Percentiles rank a stretch among this genome's conserved stretches.
These are phyloP conservation scores for Xylaria polymorpha DNA, from an alignment of 2,329 filamentous ascomycete genomes.

Conservation along the genomic window DNA sequence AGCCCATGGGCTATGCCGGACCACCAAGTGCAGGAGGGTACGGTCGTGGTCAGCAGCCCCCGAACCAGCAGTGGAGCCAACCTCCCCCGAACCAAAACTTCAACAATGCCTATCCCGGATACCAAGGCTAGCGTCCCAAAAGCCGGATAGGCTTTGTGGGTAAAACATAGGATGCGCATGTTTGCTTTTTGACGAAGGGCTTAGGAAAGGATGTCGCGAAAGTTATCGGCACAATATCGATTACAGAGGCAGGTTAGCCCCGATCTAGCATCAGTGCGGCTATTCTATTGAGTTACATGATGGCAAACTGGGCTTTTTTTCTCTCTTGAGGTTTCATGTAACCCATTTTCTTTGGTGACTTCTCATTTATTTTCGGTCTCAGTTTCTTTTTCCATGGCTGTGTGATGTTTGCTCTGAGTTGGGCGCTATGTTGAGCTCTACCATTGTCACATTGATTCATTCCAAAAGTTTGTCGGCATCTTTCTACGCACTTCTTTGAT, in stretches of 20 bases:
- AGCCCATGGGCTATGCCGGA: constrained; percentile 77
- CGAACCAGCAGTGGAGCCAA: constrained; percentile 67
- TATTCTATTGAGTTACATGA: constrained; percentile 28
- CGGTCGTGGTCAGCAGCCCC: constrained; percentile 76
- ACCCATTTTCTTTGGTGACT: constrained; percentile 44
- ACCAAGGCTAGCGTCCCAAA: constrained; percentile 64
- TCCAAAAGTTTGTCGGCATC: constrained; percentile 49
- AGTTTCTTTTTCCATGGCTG: constrained; percentile 46
- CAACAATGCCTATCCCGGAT: constrained; percentile 71
- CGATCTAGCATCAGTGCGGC: constrained; percentile 29
- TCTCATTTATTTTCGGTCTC: constrained; percentile 45
- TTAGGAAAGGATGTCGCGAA: constrained; percentile 33
- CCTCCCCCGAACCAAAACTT: constrained; percentile 66
- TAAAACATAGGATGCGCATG: constrained; percentile 34
- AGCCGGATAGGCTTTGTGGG: constrained; percentile 17
- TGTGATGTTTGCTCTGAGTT: constrained; percentile 44
- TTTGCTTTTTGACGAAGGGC: constrained; percentile 33
- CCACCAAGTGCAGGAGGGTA: constrained; percentile 85
- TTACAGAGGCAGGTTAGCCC: constrained; percentile 32
- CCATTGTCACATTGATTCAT: constrained; percentile 43
- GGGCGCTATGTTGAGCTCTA: constrained; percentile 39
- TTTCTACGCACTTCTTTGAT: constrained; percentile 50
- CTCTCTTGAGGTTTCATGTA: constrained; percentile 39
- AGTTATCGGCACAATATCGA: constrained; percentile 31
- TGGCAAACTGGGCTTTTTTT: constrained; percentile 29